Conservation (phyloP, 257 asterid species). For the Lycium barbarum region DNA sequence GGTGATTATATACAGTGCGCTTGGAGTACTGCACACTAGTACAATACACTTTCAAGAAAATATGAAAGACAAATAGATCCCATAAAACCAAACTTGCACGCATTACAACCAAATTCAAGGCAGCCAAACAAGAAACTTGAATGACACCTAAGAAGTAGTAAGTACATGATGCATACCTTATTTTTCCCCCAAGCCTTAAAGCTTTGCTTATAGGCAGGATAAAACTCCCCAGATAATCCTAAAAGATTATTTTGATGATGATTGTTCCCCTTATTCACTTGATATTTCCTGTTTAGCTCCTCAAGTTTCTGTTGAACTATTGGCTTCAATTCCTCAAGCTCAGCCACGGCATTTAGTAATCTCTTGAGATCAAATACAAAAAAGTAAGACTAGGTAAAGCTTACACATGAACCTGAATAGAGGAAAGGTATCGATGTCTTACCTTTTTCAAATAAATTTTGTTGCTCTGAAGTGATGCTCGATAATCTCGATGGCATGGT, state of each 20-base stretch:
- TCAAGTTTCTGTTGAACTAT: constrained; percentile 72
- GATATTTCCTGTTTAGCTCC: constrained; percentile 58
- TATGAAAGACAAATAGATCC: background rate
- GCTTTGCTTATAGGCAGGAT: constrained; percentile 53
- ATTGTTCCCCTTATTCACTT: constrained; percentile 46
- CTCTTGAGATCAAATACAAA: constrained; percentile 51
- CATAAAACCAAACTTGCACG: background rate
- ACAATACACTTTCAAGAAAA: constrained; percentile 17
- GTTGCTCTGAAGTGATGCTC: constrained; percentile 59
- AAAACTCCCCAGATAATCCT: constrained; percentile 52
- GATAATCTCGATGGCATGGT: constrained; percentile 88
- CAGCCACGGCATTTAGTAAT: constrained; percentile 63
- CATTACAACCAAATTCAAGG: constrained; percentile 1
- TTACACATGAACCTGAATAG: background rate
- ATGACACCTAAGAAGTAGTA: constrained; percentile 2
- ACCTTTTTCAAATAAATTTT: constrained; percentile 71
- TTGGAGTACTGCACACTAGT: background rate
- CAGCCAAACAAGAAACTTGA: constrained; percentile 4
- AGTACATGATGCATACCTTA: constrained; percentile 50
- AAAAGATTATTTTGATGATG: constrained; percentile 45
- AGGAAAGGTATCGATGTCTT: constrained; percentile 10
- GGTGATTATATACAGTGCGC: background rate
- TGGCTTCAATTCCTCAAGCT: constrained; percentile 90
- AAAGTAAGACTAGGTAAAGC: constrained; percentile 16
- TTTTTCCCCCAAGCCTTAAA: constrained; percentile 47